Evolutionary conservation across 257 asterid genomes (phyloP).

Genomic region (Solanum commersonii): DNA sequence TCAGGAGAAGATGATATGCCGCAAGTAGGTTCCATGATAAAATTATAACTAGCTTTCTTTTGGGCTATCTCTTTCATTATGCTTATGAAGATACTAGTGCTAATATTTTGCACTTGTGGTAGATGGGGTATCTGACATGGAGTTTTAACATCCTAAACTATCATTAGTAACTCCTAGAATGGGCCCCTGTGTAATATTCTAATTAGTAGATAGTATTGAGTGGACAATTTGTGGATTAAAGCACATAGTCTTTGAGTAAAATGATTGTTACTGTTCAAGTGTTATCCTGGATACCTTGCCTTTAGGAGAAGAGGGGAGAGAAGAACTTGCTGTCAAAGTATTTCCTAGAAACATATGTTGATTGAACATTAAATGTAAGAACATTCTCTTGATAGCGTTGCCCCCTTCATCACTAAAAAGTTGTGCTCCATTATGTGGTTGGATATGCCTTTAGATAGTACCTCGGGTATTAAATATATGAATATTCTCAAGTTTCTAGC

Average conservation of each 20-base stretch:
- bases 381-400: not conserved
- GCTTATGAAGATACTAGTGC: not conserved
- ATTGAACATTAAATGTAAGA: not conserved
- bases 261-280: not conserved
- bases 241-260: not conserved
- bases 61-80: not conserved
- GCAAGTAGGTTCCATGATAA: slow-evolving; percentile 2
- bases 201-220: not conserved
- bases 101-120: not conserved
- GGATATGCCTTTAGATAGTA: not conserved
- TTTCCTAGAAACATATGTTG: not conserved
- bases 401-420: too few species aligned
- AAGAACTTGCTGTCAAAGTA: not conserved
- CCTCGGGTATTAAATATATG: not conserved
- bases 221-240: not conserved
- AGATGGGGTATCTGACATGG: not conserved
- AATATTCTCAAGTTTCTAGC: not conserved
- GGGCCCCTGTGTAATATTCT: not conserved
- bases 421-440: not conserved
- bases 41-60: not conserved
- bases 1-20: slow-evolving; percentile 3
- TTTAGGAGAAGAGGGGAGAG: not conserved
- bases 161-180: not conserved
- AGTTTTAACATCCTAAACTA: not conserved
- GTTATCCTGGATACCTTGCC: not conserved